Conservation (phyloP, 1,284 basidiomycete genomes). For the Xerocomus amazonicus region DNA sequence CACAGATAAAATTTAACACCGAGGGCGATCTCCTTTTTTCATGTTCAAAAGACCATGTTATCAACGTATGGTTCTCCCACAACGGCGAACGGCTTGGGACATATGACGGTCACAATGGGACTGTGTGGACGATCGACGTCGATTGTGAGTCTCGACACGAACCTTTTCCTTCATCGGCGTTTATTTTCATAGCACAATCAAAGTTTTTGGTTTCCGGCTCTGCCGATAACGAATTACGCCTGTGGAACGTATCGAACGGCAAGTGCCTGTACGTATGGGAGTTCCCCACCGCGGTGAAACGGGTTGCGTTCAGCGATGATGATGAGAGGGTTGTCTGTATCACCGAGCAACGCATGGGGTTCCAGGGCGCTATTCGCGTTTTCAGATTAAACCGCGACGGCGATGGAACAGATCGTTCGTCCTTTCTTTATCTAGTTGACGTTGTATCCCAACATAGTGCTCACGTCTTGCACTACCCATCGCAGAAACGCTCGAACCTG, state of each 20-base stretch:
- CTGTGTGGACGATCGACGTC: conserved; percentile 95
- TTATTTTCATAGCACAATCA: conserved; percentile 63
- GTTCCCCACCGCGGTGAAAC: conserved; percentile 96
- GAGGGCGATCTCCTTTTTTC: conserved; percentile 97
- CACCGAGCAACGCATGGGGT: conserved; percentile 96
- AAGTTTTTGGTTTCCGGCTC: conserved; percentile 85
- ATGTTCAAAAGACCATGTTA: conserved; percentile 91
- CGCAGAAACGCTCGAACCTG: conserved; percentile 73
- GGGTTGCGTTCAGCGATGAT: conserved; percentile 88
- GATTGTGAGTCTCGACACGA: conserved; percentile 68
- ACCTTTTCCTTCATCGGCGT: background rate
- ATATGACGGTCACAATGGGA: conserved; percentile 94
- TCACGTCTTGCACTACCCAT: background rate
- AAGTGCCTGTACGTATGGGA: conserved; percentile 95
- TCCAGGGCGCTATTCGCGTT: conserved; percentile 83
- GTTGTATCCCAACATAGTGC: too few relatives aligned
- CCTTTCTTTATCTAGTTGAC: background rate
- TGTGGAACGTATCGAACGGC: conserved; percentile 83
- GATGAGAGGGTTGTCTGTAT: conserved; percentile 86
- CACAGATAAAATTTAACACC: conserved; percentile 94
- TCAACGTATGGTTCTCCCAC: conserved; percentile 98
- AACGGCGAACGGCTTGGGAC: conserved; percentile 98
- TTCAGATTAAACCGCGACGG: conserved; percentile 84
- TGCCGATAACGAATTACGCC: conserved; percentile 87
- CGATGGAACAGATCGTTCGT: conserved; percentile 69